Conservation (phyloP, 2,329 filamentous ascomycete species). For the Fusarium keratoplasticum region DNA sequence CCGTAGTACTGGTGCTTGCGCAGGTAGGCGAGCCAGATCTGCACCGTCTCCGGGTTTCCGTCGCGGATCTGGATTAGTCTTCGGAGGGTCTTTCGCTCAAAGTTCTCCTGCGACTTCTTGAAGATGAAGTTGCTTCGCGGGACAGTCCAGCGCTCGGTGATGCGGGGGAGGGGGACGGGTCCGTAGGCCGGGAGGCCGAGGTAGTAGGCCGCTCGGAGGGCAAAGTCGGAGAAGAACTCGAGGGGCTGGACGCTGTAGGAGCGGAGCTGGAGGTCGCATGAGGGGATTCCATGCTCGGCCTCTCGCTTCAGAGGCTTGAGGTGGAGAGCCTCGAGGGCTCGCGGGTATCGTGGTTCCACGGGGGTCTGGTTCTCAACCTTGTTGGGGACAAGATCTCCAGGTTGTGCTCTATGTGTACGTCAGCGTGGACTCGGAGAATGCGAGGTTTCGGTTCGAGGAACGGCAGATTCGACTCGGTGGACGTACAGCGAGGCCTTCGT, state of each 20-base stretch:
- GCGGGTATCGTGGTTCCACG: slow-evolving; percentile 69
- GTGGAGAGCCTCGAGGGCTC: slow-evolving; percentile 87
- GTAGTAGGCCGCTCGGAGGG: slow-evolving; percentile 93
- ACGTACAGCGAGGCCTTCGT: slow-evolving; percentile 45
- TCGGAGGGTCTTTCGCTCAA: slow-evolving; percentile 88
- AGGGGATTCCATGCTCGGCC: slow-evolving; percentile 80
- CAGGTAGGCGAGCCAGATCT: slow-evolving; percentile 92
- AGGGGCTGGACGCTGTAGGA: slow-evolving; percentile 92
- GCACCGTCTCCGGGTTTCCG: slow-evolving; percentile 87
- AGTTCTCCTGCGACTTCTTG: slow-evolving; percentile 99
- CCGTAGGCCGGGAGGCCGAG: slow-evolving; percentile 87
- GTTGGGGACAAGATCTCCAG: slow-evolving; percentile 29
- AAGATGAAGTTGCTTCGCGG: slow-evolving; percentile 89
- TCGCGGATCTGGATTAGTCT: slow-evolving; percentile 93
- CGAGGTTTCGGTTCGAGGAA: background rate
- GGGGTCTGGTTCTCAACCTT: slow-evolving; percentile 14
- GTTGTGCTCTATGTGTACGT: slow-evolving; percentile 25
- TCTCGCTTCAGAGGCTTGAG: slow-evolving; percentile 83
- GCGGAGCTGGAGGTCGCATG: slow-evolving; percentile 91
- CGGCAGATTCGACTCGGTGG: background rate
- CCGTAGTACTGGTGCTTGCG: slow-evolving; percentile 93
- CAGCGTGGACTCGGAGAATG: background rate
- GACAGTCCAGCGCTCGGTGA: slow-evolving; percentile 94
- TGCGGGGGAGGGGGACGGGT: slow-evolving; percentile 85
- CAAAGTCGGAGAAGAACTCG: slow-evolving; percentile 95